These are phyloP conservation scores for Diutina catenulata DNA, from an alignment of 1,139 yeast species.

Conservation along the genomic window DNA sequence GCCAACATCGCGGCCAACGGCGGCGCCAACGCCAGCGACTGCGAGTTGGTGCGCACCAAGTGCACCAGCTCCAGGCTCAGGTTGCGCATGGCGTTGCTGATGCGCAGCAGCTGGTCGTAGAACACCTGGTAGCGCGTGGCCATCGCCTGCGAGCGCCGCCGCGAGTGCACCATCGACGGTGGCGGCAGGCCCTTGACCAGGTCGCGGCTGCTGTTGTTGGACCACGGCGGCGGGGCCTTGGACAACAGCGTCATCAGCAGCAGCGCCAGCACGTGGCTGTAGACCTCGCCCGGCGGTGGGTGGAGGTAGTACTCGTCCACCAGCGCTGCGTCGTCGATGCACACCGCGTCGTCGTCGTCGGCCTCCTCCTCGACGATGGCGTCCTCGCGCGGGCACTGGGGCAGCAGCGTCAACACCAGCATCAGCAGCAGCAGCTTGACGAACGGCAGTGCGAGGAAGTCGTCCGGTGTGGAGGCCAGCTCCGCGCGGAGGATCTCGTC, in stretches of 20 bases:
- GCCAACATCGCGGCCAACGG: constrained; percentile 2
- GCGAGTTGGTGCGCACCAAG: constrained; percentile 3
- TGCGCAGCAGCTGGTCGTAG: constrained; percentile 5
- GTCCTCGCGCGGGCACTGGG: neutral
- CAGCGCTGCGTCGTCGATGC: constrained; percentile 4
- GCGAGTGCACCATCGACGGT: constrained; percentile 1
- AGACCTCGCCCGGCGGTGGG: neutral
- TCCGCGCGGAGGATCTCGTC: neutral
- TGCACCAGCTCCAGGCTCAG: constrained; percentile 1
- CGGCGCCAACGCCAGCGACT: neutral
- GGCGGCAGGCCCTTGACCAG: neutral
- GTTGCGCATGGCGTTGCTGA: constrained; percentile 5
- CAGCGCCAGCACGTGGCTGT: constrained; percentile 1
- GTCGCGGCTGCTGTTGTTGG: constrained; percentile 2
- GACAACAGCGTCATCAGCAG: neutral
- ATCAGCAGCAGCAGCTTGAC: neutral
- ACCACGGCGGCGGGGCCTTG: constrained; percentile 4
- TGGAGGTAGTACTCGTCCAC: constrained; percentile 3
- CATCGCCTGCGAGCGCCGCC: constrained; percentile 4
- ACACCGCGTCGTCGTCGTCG: neutral
- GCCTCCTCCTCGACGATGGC: constrained; percentile 5
- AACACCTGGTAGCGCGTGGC: constrained; percentile 2
- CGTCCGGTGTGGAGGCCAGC: neutral
- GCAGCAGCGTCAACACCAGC: neutral
- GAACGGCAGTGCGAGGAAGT: constrained; percentile 2